A percentile compares a stretch with the other conserved stretches of the same genome.
phyloP scores from a whole-genome alignment of 2,329 filamentous ascomycete genomes.

The Neoscytalidium dimidiatum region DNA sequence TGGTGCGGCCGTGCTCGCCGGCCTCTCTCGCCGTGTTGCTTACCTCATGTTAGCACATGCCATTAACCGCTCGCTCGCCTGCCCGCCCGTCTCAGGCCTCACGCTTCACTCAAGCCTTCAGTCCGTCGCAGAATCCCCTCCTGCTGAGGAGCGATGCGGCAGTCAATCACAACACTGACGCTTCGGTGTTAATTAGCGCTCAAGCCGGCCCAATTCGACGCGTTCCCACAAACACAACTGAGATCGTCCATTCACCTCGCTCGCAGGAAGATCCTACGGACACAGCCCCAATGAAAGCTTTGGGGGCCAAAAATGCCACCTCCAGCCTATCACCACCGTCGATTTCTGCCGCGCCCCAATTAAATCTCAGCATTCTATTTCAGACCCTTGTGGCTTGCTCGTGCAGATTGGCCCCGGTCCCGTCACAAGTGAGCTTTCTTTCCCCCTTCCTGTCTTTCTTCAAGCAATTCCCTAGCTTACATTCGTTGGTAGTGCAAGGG shows the following conservation, averaged over 20 bases:
- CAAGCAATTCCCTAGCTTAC: no score
- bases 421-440: no score
- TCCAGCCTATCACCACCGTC: neutral
- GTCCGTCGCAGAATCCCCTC: neutral
- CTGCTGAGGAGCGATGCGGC: neutral
- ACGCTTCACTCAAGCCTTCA: neutral
- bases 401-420: no score
- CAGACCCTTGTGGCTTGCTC: neutral
- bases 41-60: neutral
- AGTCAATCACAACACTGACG: neutral
- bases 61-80: neutral
- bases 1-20: neutral
- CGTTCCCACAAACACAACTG: neutral
- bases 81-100: neutral
- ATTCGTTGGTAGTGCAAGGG: no score
- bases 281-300: neutral
- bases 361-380: neutral
- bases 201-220: neutral
- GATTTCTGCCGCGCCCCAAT: neutral
- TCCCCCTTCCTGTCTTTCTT: no score
- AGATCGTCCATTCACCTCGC: neutral
- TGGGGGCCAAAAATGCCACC: neutral
- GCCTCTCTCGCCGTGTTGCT: no score
- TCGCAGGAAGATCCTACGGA: neutral
- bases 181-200: no score